Evolutionary conservation across 139 green algal genomes (phyloP).

Genomic region (Gonium pectorale): DNA sequence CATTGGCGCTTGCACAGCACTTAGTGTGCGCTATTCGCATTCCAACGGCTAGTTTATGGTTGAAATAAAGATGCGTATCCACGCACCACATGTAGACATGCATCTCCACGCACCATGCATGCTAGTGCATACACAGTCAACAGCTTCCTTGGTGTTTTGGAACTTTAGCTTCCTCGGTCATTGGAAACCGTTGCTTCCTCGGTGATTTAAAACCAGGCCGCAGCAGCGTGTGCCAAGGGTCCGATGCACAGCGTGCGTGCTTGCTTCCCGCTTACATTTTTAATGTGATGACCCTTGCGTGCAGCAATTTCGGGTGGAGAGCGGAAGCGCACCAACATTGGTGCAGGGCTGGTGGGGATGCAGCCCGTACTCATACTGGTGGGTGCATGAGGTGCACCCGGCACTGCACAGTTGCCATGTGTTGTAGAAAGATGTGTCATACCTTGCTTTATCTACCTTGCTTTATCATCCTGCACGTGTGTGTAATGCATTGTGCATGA

Average conservation of each 20-base stretch:
- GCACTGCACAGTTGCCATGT: neutral
- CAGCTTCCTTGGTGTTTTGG: neutral
- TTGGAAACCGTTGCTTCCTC: neutral
- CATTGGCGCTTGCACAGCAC: no score
- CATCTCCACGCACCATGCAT: no score
- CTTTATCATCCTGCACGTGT: neutral
- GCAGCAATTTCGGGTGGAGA: constrained; percentile 71
- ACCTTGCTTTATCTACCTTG: neutral
- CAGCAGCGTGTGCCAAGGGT: no score
- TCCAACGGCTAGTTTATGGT: no score
- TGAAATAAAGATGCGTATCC: no score
- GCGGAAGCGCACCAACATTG: constrained; percentile 87
- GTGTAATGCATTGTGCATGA: neutral
- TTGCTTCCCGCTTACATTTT: neutral
- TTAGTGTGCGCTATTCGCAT: no score
- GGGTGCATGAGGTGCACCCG: neutral
- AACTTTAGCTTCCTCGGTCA: neutral
- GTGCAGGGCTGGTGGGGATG: neutral
- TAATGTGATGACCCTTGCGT: neutral
- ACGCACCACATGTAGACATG: no score
- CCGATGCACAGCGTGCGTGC: neutral
- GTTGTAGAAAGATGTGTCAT: neutral
- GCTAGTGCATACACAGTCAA: no score
- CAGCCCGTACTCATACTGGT: constrained; percentile 2
- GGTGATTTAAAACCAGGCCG: no score